These are phyloP conservation scores for Dichotomopilus funicola DNA, from an alignment of 2,329 filamentous ascomycete species.

Conservation along the genomic window DNA sequence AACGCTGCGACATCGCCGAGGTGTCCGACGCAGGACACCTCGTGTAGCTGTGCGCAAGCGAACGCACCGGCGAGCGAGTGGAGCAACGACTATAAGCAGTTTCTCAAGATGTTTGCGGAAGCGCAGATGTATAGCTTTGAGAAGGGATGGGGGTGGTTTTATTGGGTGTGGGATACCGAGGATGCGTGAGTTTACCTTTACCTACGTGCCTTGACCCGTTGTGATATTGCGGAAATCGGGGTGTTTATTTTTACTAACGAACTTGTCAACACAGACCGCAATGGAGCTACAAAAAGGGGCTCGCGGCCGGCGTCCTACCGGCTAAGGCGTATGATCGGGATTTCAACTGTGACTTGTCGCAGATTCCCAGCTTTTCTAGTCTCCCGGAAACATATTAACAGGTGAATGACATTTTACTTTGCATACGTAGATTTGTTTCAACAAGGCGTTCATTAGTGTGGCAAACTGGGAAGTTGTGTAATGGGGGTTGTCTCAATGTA, in stretches of 20 bases:
- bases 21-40: conserved; percentile 61
- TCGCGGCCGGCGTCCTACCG: conserved; percentile 74
- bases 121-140: conserved; percentile 96
- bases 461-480: no score
- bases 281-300: conserved; percentile 85
- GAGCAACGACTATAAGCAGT: conserved; percentile 70
- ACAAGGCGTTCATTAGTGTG: not conserved
- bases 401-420: not conserved
- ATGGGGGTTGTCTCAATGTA: no score
- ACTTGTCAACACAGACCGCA: conserved; percentile 42
- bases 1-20: conserved; percentile 60
- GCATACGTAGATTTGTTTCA: not conserved
- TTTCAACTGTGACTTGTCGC: conserved; percentile 57
- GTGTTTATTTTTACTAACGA: conserved; percentile 6
- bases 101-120: conserved; percentile 83
- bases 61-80: conserved; percentile 68
- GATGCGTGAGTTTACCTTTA: conserved; percentile 21
- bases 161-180: conserved; percentile 96
- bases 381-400: conserved; percentile 26
- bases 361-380: conserved; percentile 48
- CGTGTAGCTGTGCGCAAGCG: conserved; percentile 68
- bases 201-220: not conserved
- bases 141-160: conserved; percentile 94
- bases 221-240: not conserved
- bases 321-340: conserved; percentile 61